These are phyloP conservation scores for Colletotrichum lentis DNA, from an alignment of 2,329 filamentous ascomycete species.

Conservation along the genomic window DNA sequence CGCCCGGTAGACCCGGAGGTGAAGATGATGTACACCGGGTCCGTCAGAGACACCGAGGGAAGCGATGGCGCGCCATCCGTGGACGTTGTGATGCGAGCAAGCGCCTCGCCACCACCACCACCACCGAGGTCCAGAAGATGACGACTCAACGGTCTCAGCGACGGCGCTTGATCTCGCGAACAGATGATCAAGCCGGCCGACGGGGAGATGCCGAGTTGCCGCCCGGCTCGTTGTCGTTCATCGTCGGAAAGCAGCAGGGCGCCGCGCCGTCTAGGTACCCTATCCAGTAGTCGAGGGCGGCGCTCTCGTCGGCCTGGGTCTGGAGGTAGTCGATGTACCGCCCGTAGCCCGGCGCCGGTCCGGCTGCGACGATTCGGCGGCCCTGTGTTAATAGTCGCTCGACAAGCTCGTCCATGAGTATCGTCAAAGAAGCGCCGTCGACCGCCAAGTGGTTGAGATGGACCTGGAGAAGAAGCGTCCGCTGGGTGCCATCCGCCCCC, in stretches of 20 bases:
- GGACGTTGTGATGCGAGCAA: not conserved
- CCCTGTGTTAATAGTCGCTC: not conserved
- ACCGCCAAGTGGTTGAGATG: slow-evolving; percentile 31
- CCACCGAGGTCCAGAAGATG: slow-evolving; percentile 2
- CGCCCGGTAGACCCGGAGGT: slow-evolving; percentile 42
- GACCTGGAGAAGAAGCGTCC: slow-evolving; percentile 7
- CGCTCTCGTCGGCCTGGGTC: slow-evolving; percentile 26
- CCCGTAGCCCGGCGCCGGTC: slow-evolving; percentile 30
- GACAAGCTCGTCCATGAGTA: slow-evolving; percentile 21
- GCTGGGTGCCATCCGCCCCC: not conserved
- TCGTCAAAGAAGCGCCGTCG: slow-evolving; percentile 28
- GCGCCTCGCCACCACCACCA: not conserved
- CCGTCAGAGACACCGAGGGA: not conserved
- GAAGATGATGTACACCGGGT: slow-evolving; percentile 40
- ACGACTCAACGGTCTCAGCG: not conserved
- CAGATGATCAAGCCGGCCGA: slow-evolving; percentile 4
- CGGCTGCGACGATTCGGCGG: not conserved
- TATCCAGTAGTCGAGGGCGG: slow-evolving; percentile 40
- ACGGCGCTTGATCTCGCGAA: not conserved
- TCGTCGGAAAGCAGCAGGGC: slow-evolving; percentile 39
- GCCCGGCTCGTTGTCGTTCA: slow-evolving; percentile 30
- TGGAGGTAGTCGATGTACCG: slow-evolving; percentile 40
- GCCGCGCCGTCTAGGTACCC: slow-evolving; percentile 37
- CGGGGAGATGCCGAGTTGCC: not conserved
- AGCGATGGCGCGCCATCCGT: not conserved